These are phyloP conservation scores for Arachnomyces sp. DNA, from an alignment of 2,329 filamentous ascomycete genomes.

Conservation along the genomic window DNA sequence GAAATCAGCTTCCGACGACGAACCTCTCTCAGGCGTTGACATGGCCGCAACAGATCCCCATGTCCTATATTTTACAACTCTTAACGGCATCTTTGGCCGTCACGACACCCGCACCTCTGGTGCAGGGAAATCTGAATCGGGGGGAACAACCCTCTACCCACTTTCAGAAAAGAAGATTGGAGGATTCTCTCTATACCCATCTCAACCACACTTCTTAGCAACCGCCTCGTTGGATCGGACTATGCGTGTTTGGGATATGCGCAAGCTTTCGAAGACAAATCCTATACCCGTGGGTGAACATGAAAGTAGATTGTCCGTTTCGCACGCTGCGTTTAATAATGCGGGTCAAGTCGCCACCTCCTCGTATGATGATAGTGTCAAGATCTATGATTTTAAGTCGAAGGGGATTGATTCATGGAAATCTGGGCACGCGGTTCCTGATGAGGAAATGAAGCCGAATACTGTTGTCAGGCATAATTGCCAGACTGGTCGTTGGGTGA, in stretches of 20 bases:
- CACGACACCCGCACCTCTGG: slow-evolving; percentile 59
- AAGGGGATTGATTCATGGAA: slow-evolving; percentile 52
- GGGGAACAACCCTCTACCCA: slow-evolving; percentile 59
- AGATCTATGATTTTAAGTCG: slow-evolving; percentile 70
- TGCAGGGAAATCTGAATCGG: slow-evolving; percentile 23
- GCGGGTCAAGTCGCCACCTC: slow-evolving; percentile 82
- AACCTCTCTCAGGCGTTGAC: slow-evolving; percentile 77
- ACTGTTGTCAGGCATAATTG: slow-evolving; percentile 77
- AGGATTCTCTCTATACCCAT: slow-evolving; percentile 76
- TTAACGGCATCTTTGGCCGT: slow-evolving; percentile 70
- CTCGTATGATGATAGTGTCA: slow-evolving; percentile 90
- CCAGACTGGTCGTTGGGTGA: slow-evolving; percentile 91
- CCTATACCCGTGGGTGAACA: slow-evolving; percentile 75
- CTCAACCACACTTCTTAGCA: slow-evolving; percentile 71
- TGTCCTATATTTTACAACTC: slow-evolving; percentile 75
- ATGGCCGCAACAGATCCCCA: slow-evolving; percentile 63
- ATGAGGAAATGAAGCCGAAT: slow-evolving; percentile 59
- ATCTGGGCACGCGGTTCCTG: slow-evolving; percentile 48
- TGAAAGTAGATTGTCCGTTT: slow-evolving; percentile 73
- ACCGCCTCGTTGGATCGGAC: slow-evolving; percentile 86
- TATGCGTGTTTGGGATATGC: slow-evolving; percentile 84
- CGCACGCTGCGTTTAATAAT: slow-evolving; percentile 81
- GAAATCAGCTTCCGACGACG: slow-evolving; percentile 57
- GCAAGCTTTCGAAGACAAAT: slow-evolving; percentile 57
- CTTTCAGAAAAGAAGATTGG: slow-evolving; percentile 91